Conservation (phyloP, 257 asterid species). For the Nicotiana obtusifolia region DNA sequence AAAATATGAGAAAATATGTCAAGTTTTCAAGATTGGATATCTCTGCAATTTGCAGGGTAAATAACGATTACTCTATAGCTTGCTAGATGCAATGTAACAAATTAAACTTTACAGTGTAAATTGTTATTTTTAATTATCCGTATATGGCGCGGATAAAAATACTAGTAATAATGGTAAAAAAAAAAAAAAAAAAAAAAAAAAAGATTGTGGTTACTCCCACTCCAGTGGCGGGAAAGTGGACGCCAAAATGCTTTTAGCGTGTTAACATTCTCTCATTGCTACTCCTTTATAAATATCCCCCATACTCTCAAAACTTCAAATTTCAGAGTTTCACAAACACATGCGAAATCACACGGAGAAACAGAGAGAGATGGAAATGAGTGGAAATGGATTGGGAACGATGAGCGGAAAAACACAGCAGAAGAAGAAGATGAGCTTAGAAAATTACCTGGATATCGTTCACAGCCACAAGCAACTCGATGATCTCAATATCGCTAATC, state of each 20-base stretch:
- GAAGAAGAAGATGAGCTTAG: constrained; percentile 21
- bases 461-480: constrained; percentile 9
- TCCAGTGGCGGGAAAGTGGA: neutral
- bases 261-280: neutral
- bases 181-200: too few species aligned
- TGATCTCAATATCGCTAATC: constrained; percentile 21
- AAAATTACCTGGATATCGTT: constrained; percentile 21
- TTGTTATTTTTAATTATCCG: too few species aligned
- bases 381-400: neutral
- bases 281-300: neutral
- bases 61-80: too few species aligned
- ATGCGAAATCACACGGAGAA: too few species aligned
- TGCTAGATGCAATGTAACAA: too few species aligned
- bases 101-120: too few species aligned
- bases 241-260: neutral
- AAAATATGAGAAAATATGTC: too few species aligned
- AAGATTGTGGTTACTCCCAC: neutral
- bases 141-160: too few species aligned
- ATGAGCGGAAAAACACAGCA: neutral
- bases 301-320: neutral
- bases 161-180: too few species aligned
- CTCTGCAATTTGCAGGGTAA: too few species aligned
- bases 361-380: too few species aligned
- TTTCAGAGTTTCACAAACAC: neutral
- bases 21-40: too few species aligned